Evolutionary conservation across 2,329 filamentous ascomycete genomes (phyloP).

Genomic region (Verticillium klebahnii): DNA sequence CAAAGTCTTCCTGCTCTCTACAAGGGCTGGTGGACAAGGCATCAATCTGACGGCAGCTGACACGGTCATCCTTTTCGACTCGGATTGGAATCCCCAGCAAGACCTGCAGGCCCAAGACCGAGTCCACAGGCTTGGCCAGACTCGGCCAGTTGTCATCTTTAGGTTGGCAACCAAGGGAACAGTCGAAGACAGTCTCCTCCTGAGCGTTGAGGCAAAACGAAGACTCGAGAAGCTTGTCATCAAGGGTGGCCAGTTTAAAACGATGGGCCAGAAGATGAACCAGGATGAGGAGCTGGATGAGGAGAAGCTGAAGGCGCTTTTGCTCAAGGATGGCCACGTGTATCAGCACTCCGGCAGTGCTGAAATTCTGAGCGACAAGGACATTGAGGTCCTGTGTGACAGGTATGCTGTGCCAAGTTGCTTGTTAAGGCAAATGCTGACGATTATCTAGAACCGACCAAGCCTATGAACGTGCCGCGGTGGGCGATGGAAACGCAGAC

Average conservation of each 20-base stretch:
- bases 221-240: constrained; percentile 93
- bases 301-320: constrained; percentile 55
- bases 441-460: constrained; percentile 42
- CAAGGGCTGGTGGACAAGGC: constrained; percentile 86
- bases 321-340: constrained; percentile 68
- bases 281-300: constrained; percentile 49
- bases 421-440: constrained; percentile 3
- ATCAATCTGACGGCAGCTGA: constrained; percentile 92
- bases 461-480: constrained; percentile 68
- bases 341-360: constrained; percentile 55
- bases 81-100: constrained; percentile 92
- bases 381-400: constrained; percentile 76
- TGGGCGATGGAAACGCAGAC: constrained; percentile 68
- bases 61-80: constrained; percentile 88
- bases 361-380: constrained; percentile 67
- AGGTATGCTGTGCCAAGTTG: constrained; percentile 32
- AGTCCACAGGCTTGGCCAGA: constrained; percentile 92
- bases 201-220: constrained; percentile 87
- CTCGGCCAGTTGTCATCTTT: constrained; percentile 85
- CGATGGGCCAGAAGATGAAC: constrained; percentile 58
- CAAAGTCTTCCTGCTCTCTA: constrained; percentile 83
- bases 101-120: constrained; percentile 96
- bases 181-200: constrained; percentile 81
- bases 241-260: constrained; percentile 81
- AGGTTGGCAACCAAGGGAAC: constrained; percentile 90